phyloP scores from a whole-genome alignment of 345 rosid species.

The Populus euphratica region DNA sequence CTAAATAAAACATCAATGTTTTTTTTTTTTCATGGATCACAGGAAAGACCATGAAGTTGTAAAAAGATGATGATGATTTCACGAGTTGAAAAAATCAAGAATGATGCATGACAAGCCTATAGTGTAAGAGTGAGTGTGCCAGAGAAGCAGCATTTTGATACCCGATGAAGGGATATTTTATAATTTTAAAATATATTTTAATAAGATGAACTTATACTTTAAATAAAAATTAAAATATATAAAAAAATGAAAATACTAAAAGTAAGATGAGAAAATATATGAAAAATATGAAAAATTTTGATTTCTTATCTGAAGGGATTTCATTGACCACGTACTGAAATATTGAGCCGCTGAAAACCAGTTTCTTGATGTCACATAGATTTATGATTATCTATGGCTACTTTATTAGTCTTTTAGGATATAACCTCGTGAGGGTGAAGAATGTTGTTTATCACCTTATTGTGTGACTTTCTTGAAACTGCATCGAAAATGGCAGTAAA shows the following conservation, averaged over 20 bases:
- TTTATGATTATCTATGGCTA: not conserved
- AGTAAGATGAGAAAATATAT: too few relatives aligned
- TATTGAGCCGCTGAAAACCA: not conserved
- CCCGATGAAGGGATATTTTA: conserved; percentile 11
- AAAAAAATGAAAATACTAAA: too few relatives aligned
- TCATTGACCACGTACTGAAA: not conserved
- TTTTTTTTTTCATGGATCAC: too few relatives aligned
- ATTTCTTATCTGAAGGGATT: not conserved
- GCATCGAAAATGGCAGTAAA: not conserved
- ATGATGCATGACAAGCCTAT: not conserved
- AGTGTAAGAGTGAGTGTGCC: not conserved
- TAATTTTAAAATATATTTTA: too few relatives aligned
- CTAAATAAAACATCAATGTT: too few relatives aligned
- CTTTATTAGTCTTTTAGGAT: not conserved
- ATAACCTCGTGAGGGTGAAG: too few relatives aligned
- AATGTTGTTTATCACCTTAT: not conserved
- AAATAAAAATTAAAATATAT: too few relatives aligned
- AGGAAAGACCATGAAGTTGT: too few relatives aligned
- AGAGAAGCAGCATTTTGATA: not conserved
- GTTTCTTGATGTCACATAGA: not conserved
- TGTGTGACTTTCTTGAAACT: not conserved
- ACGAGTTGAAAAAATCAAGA: not conserved
- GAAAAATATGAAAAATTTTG: too few relatives aligned
- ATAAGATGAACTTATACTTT: too few relatives aligned
- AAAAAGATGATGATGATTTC: conserved; percentile 3